Conservation (phyloP, 2,329 filamentous ascomycete species). For the Colletotrichum gloeosporioides region DNA sequence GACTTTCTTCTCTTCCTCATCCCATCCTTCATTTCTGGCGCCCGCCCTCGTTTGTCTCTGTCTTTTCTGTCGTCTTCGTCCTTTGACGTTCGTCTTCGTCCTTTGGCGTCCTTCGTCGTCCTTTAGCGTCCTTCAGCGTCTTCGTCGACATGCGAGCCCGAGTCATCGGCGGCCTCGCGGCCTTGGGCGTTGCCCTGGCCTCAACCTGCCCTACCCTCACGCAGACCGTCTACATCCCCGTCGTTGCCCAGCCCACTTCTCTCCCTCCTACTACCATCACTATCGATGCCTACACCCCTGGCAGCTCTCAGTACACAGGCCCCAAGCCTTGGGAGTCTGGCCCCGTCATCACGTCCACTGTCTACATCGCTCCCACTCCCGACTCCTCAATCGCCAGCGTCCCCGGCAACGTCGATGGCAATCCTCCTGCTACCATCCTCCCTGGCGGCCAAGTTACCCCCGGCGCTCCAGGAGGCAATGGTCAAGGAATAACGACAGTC, state of each 20-base stretch:
- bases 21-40: conserved; percentile 11
- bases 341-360: not conserved
- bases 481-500: not conserved
- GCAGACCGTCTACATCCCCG: conserved; percentile 54
- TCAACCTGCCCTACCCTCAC: conserved; percentile 32
- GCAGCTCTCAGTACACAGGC: conserved; percentile 23
- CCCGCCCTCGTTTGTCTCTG: not conserved
- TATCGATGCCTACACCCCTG: conserved; percentile 20
- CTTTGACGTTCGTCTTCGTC: conserved; percentile 12
- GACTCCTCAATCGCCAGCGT: conserved; percentile 1
- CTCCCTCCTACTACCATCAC: conserved; percentile 21
- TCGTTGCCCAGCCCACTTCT: conserved; percentile 31
- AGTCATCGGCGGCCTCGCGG: conserved; percentile 39
- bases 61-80: conserved; percentile 10
- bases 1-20: not conserved
- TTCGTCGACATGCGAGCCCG: conserved; percentile 41
- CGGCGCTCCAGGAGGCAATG: not conserved
- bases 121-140: conserved; percentile 10
- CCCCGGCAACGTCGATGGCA: not conserved
- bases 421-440: not conserved
- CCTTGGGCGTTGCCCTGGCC: conserved; percentile 31
- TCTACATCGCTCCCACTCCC: conserved; percentile 23
- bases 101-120: not conserved
- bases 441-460: not conserved
- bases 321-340: conserved; percentile 22